A percentile compares a stretch with the other conserved stretches of the same genome.
These are phyloP conservation scores for Dactylellina haptotyla DNA, from an alignment of 2,329 filamentous ascomycete species.

Conservation along the genomic window DNA sequence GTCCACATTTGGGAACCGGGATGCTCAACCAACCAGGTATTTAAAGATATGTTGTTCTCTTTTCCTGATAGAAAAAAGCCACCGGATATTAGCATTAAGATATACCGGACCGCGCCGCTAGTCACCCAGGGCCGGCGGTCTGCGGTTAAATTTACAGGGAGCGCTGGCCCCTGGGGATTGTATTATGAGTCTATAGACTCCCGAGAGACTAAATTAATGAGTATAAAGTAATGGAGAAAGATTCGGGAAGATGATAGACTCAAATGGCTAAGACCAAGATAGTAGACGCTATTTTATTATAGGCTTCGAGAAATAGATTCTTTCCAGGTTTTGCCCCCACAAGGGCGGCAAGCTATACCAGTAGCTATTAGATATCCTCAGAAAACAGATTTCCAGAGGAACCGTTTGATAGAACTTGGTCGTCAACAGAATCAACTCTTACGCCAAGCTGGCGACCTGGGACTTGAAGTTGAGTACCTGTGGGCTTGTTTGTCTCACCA, in stretches of 20 bases:
- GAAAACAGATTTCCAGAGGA: not conserved
- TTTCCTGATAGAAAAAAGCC: slow-evolving; percentile 20
- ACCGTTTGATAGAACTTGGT: not conserved
- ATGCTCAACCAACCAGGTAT: slow-evolving; percentile 22
- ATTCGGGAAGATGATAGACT: slow-evolving; percentile 11
- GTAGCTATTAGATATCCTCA: not conserved
- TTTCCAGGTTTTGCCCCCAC: slow-evolving; percentile 25
- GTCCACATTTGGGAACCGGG: slow-evolving; percentile 15
- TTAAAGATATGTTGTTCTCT: slow-evolving; percentile 20
- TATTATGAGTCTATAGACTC: slow-evolving; percentile 10
- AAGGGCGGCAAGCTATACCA: not conserved
- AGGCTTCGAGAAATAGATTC: slow-evolving; percentile 32
- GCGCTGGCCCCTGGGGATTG: not conserved
- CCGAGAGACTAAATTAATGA: slow-evolving; percentile 10
- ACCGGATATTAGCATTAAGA: slow-evolving; percentile 44
- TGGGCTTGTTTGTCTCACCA: not conserved
- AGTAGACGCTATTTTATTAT: slow-evolving; percentile 35
- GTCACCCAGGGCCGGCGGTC: not conserved
- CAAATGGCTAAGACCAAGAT: slow-evolving; percentile 37
- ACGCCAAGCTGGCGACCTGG: not conserved
- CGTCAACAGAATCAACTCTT: not conserved
- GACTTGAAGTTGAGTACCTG: slow-evolving; percentile 2
- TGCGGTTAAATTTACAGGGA: not conserved
- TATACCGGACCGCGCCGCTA: slow-evolving; percentile 29
- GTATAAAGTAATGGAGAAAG: slow-evolving; percentile 13